These are phyloP conservation scores for Camellia granthamiana DNA, from an alignment of 148 eudicot species.

Conservation along the genomic window DNA sequence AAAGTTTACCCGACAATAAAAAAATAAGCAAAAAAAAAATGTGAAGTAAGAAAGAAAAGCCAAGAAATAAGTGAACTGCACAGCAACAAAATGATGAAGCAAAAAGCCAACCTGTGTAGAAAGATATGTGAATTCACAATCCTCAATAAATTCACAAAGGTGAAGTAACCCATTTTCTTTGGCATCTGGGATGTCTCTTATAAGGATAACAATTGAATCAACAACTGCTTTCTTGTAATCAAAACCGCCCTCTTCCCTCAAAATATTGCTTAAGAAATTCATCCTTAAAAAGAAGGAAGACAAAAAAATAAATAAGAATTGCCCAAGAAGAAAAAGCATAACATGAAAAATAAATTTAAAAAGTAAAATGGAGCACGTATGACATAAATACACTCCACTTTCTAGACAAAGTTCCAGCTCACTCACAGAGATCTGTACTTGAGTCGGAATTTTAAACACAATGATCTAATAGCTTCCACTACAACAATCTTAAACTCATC, in stretches of 20 bases:
- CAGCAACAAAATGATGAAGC: constrained; percentile 12
- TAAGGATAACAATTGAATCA: constrained; percentile 92
- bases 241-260: constrained; percentile 99
- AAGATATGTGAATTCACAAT: constrained; percentile 98
- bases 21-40: neutral
- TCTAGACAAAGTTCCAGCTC: neutral
- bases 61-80: neutral
- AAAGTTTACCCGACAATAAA: constrained; percentile 9
- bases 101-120: constrained; percentile 74
- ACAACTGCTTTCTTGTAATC: constrained; percentile 98
- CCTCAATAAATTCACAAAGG: constrained; percentile 98
- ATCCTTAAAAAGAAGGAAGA: constrained; percentile 48
- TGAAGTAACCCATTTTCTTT: constrained; percentile 96
- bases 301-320: neutral
- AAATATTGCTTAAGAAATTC: constrained; percentile 95
- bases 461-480: constrained; percentile 90
- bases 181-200: constrained; percentile 97
- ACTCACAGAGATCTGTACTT: constrained; percentile 94
- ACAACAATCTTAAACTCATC: constrained; percentile 99
- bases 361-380: neutral
- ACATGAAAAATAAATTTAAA: neutral
- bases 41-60: constrained; percentile 1
- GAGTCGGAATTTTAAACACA: constrained; percentile 94
- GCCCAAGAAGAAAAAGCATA: neutral
- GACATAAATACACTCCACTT: neutral